Evolutionary conservation across 2,329 filamentous ascomycete species (phyloP).

Genomic region (Monilinia laxa): DNA sequence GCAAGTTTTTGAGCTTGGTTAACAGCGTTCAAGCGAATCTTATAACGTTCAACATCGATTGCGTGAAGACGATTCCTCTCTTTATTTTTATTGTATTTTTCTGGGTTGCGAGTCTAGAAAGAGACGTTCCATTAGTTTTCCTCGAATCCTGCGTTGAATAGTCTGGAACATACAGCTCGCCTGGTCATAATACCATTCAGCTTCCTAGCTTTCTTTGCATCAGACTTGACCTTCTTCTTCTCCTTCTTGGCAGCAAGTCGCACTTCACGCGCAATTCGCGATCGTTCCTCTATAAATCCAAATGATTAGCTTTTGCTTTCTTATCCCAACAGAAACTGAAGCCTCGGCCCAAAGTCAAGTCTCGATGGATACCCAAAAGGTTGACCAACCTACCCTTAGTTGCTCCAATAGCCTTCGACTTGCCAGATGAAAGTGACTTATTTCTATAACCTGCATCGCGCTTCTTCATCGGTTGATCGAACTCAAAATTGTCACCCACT

Average conservation of each 20-base stretch:
- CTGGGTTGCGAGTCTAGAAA: conserved; percentile 38
- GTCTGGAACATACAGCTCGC: conserved; percentile 27
- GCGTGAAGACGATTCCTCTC: conserved; percentile 39
- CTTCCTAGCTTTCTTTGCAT: conserved; percentile 35
- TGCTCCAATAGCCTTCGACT: conserved; percentile 19
- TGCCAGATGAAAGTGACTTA: conserved; percentile 3
- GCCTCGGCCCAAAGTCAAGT: not conserved
- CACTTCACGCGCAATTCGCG: conserved; percentile 31
- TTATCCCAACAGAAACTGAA: not conserved
- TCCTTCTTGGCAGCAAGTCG: conserved; percentile 32
- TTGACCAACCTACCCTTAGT: conserved; percentile 24
- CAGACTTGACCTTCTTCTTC: conserved; percentile 36
- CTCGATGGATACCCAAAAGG: not conserved
- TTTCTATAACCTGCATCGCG: conserved; percentile 14
- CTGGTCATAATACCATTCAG: conserved; percentile 33
- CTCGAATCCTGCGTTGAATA: not conserved
- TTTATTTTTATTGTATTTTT: conserved; percentile 42
- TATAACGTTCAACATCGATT: conserved; percentile 39
- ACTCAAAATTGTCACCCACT: conserved; percentile 6
- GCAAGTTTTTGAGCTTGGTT: conserved; percentile 38
- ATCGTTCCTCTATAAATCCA: conserved; percentile 31
- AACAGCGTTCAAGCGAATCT: conserved; percentile 39
- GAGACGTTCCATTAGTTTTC: conserved; percentile 8
- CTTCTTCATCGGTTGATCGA: conserved; percentile 18
- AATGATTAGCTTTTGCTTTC: not conserved